Percentiles rank a stretch among this genome's conserved stretches.
These are phyloP conservation scores for Backusella parvicylindrica DNA, from an alignment of 192 early-diverging fungal species.

Conservation along the genomic window DNA sequence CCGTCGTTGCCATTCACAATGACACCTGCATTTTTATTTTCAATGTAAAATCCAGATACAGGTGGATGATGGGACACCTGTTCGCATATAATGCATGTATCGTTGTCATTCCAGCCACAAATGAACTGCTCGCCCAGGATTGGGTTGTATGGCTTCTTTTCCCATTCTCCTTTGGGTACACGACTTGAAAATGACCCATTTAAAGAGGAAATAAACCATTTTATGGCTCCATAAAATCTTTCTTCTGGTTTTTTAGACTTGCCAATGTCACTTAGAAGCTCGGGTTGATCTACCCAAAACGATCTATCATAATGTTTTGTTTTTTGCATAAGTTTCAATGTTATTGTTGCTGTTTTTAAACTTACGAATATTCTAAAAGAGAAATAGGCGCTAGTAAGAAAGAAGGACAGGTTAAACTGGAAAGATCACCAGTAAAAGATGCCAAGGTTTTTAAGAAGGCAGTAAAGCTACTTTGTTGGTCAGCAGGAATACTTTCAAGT, in stretches of 20 bases:
- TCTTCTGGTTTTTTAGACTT: conserved; percentile 56
- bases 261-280: conserved; percentile 45
- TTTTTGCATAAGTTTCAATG: neutral
- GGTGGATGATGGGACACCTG: conserved; percentile 77
- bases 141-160: conserved; percentile 76
- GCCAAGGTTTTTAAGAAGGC: conserved; percentile 67
- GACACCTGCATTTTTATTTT: conserved; percentile 58
- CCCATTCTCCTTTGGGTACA: conserved; percentile 58
- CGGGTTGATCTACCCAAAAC: conserved; percentile 62
- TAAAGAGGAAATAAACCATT: conserved; percentile 79
- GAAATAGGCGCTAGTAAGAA: conserved; percentile 76
- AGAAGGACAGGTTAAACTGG: conserved; percentile 74
- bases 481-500: conserved; percentile 51
- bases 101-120: conserved; percentile 56
- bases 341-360: neutral
- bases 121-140: conserved; percentile 68
- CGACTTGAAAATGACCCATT: conserved; percentile 75
- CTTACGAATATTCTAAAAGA: conserved; percentile 73
- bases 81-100: conserved; percentile 56
- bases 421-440: conserved; percentile 79
- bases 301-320: conserved; percentile 14
- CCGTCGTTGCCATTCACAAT: conserved; percentile 59
- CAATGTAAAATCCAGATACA: conserved; percentile 63
- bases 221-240: conserved; percentile 63
- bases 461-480: conserved; percentile 60